phyloP scores from a whole-genome alignment of 2,329 filamentous ascomycete species.

The Xylaria sp. region DNA sequence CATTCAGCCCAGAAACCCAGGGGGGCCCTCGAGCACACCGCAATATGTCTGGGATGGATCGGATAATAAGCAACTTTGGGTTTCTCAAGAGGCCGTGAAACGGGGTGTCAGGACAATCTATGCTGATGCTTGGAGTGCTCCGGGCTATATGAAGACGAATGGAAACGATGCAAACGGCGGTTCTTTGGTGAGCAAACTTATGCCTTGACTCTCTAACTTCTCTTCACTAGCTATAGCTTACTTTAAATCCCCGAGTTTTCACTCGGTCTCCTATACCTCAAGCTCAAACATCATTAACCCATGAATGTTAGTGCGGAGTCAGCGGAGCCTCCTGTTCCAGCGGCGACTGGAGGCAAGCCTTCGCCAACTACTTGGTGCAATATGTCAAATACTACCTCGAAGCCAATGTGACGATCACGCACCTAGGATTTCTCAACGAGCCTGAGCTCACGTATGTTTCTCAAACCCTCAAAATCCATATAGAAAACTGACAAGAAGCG shows the following conservation, averaged over 20 bases:
- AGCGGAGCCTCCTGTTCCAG: conserved; percentile 46
- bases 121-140: conserved; percentile 54
- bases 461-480: not conserved
- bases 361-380: conserved; percentile 54
- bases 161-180: conserved; percentile 36
- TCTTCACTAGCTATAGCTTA: not conserved
- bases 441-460: conserved; percentile 44
- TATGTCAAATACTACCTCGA: conserved; percentile 54
- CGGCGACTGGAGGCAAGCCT: conserved; percentile 55
- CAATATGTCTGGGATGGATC: conserved; percentile 54
- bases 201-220: not conserved
- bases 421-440: conserved; percentile 56
- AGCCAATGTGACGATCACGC: conserved; percentile 50
- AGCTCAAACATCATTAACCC: not conserved
- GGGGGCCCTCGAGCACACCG: conserved; percentile 47
- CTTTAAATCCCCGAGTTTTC: not conserved
- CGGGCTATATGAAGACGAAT: conserved; percentile 55
- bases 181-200: conserved; percentile 32
- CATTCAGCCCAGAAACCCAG: conserved; percentile 53
- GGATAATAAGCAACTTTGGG: conserved; percentile 56
- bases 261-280: not conserved
- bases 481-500: not conserved
- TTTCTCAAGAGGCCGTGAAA: conserved; percentile 54
- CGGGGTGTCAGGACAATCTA: conserved; percentile 49
- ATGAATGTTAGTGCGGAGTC: conserved; percentile 44